Percentiles rank a stretch among this genome's conserved stretches.
These are phyloP conservation scores for Aspergillus olivimuriae DNA, from an alignment of 495 filamentous ascomycete genomes.

Conservation along the genomic window DNA sequence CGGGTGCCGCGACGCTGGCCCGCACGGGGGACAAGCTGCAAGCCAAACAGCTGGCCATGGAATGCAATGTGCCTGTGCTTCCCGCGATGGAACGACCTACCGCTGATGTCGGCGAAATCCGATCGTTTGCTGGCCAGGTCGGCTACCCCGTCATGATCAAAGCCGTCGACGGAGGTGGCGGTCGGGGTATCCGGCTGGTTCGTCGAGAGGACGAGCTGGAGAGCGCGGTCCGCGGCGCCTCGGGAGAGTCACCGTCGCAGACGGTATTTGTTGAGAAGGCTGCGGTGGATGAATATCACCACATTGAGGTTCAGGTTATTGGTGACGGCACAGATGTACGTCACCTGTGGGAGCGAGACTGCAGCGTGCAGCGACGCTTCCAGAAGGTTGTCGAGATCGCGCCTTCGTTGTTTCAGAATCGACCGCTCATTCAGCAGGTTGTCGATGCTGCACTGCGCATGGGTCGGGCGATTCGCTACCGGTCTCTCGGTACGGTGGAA, in stretches of 20 bases:
- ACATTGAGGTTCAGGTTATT: conserved; percentile 54
- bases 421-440: conserved; percentile 30
- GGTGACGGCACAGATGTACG: conserved; percentile 50
- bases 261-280: conserved; percentile 50
- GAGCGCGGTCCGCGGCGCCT: conserved; percentile 35
- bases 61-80: conserved; percentile 49
- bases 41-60: conserved; percentile 46
- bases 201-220: conserved; percentile 29
- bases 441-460: conserved; percentile 38
- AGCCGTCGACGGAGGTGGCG: conserved; percentile 47
- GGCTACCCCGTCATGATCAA: conserved; percentile 56
- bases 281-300: conserved; percentile 43
- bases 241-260: conserved; percentile 45
- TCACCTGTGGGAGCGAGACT: conserved; percentile 53
- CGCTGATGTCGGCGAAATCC: conserved; percentile 27
- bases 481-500: conserved; percentile 53
- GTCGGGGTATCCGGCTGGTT: conserved; percentile 43
- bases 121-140: conserved; percentile 35
- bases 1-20: conserved; percentile 43
- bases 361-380: conserved; percentile 51
- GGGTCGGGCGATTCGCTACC: conserved; percentile 41
- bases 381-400: conserved; percentile 50
- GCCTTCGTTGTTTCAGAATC: conserved; percentile 33
- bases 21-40: conserved; percentile 52
- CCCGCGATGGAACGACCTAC: conserved; percentile 43